Base-by-base conservation (phyloP, 2,329 filamentous ascomycete genomes). In the Cladobotryum protrusum region DNA sequence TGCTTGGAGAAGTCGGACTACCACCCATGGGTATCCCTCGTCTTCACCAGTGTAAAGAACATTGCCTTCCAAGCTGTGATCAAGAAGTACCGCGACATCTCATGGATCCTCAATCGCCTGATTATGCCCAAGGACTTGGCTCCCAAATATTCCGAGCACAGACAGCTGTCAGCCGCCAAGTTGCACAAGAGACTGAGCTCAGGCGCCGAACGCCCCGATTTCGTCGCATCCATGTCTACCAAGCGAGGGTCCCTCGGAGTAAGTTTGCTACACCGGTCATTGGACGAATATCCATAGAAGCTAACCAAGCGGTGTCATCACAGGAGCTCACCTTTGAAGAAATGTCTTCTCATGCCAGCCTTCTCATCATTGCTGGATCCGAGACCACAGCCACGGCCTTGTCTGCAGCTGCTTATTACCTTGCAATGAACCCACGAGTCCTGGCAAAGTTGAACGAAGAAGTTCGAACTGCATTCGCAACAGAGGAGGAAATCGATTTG, bases 401-500 rank as follows among this genome's bases (percentile, higher is more conserved):
- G 0, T 54, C 56, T 1, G 65, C 59, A 12, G 54, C 54, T 1
- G 61, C 59, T 0, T 67, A 59, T 45, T 50, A 60, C 14, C 59
- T 70, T 2, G 48, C 62, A 1, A 57, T 39, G 5, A 63, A 70
- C 45, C 67, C 64, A 0, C 45, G 57, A 0, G 50, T 48, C 1
- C 49, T 69, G 12, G 33, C 59, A 7, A 70, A 61, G 43, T 45
- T 75, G 13, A 60, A 59, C 3, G 20, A 61, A 0, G 74, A 77
- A 56, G 49, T 61, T 3, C 52, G 56, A 7, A 43, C 48, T 2
- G 19, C 40, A 5, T 58, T 59, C 15, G 17, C 39, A 2, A 20
- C 4, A 12, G 49, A 49, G 6, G 41, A 53, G 1, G 55, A 59
- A 3, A 56, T 60, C 15, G 50, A 41, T 14, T 24, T 57, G 1